These are phyloP conservation scores for Tripterygium wilfordii DNA, from an alignment of 177 flowering plant genomes.

Conservation along the genomic window DNA sequence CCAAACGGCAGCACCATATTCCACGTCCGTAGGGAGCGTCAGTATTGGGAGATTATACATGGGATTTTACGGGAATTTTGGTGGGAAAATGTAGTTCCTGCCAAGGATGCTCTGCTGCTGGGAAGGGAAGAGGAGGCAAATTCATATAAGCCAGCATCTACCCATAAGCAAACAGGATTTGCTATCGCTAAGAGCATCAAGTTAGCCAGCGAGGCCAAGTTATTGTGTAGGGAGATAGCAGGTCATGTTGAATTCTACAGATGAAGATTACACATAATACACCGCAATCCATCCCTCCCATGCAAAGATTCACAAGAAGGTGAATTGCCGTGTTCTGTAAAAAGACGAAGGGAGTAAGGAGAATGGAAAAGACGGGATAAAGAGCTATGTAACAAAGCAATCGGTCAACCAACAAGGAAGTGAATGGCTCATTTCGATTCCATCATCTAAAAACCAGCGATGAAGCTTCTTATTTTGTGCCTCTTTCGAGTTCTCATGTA, in stretches of 20 bases:
- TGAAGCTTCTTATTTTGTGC: too few relatives aligned
- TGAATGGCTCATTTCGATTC: too few relatives aligned
- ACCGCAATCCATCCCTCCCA: too few relatives aligned
- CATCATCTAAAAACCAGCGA: too few relatives aligned
- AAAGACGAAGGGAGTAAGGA: too few relatives aligned
- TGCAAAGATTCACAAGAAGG: too few relatives aligned
- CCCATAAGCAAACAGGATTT: slow-evolving; percentile 67
- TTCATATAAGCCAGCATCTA: slow-evolving; percentile 52
- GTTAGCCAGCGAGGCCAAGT: slow-evolving; percentile 61
- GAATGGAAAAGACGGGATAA: too few relatives aligned
- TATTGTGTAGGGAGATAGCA: slow-evolving; percentile 74
- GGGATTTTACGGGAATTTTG: slow-evolving; percentile 81
- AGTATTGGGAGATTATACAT: slow-evolving; percentile 79
- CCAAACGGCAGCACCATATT: slow-evolving; percentile 85
- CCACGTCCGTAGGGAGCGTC: slow-evolving; percentile 60
- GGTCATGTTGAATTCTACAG: slow-evolving; percentile 66
- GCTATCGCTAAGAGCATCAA: slow-evolving; percentile 50
- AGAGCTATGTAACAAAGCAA: too few relatives aligned
- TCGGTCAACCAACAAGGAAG: too few relatives aligned
- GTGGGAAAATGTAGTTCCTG: slow-evolving; percentile 96
- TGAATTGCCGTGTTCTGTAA: too few relatives aligned
- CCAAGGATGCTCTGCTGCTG: slow-evolving; percentile 57
- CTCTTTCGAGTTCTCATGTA: too few relatives aligned
- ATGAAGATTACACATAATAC: too few relatives aligned
- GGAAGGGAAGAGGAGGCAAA: slow-evolving; percentile 50